A percentile compares a stretch with the other conserved stretches of the same genome.
These are phyloP conservation scores for Dictyostelium firmibasis DNA, from an alignment of 78 protist species.

Conservation along the genomic window DNA sequence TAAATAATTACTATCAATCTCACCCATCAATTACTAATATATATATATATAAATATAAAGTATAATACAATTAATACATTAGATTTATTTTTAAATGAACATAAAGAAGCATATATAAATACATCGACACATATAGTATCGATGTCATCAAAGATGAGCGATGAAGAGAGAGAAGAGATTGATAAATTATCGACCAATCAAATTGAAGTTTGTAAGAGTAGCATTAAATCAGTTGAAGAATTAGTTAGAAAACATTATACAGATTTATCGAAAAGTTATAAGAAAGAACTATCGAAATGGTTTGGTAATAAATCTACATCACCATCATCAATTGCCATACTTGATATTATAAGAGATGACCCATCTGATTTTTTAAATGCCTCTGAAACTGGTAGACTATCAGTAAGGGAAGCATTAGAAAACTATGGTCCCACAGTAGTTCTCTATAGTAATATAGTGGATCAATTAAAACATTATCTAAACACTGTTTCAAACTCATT, in stretches of 20 bases:
- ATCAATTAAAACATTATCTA: slow-evolving; percentile 12
- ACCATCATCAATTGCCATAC: background rate
- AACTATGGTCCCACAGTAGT: background rate
- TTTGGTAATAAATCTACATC: background rate
- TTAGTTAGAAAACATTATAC: background rate
- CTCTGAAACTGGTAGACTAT: background rate
- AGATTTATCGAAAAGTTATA: background rate
- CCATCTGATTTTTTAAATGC: background rate
- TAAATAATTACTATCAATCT: background rate
- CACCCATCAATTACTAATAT: background rate
- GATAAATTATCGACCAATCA: slow-evolving; percentile 25
- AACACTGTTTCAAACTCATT: slow-evolving; percentile 1
- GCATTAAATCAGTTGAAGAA: slow-evolving; percentile 8
- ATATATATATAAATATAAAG: background rate
- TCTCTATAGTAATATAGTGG: background rate
- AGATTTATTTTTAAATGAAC: slow-evolving; percentile 3
- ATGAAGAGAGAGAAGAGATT: slow-evolving; percentile 45
- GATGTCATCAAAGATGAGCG: slow-evolving; percentile 16
- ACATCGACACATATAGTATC: slow-evolving; percentile 12
- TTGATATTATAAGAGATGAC: slow-evolving; percentile 37
- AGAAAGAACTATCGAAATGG: background rate
- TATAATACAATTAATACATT: slow-evolving; percentile 25
- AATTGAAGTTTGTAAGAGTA: slow-evolving; percentile 41
- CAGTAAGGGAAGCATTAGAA: background rate
- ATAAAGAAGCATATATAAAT: slow-evolving; percentile 34